Conservation (phyloP, 2,329 filamentous ascomycete species). For the Zymoseptoria pseudotritici region DNA sequence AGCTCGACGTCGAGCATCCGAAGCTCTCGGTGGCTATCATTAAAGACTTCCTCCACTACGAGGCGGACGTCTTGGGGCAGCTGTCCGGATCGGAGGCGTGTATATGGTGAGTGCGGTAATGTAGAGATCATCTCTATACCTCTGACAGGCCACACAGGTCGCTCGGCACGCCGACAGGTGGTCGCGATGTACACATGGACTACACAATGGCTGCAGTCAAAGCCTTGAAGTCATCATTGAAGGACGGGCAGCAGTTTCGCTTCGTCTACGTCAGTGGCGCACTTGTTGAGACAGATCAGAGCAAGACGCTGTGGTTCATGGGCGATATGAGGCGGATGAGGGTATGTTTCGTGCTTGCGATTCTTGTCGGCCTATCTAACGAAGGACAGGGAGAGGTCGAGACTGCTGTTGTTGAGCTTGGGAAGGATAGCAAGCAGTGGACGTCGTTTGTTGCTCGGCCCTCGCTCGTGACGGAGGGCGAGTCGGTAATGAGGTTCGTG, state of each 20-base stretch:
- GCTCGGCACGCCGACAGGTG: constrained; percentile 19
- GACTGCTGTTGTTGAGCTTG: constrained; percentile 19
- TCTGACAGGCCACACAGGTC: constrained; percentile 28
- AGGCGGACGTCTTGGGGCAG: constrained; percentile 33
- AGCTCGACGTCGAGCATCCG: constrained; percentile 38
- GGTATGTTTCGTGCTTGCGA: constrained; percentile 12
- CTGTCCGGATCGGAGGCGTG: constrained; percentile 36
- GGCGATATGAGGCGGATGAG: constrained; percentile 23
- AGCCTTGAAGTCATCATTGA: constrained; percentile 11
- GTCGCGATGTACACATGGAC: constrained; percentile 28
- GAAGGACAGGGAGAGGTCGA: constrained; percentile 19
- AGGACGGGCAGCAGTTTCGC: constrained; percentile 24
- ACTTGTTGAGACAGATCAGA: constrained; percentile 27
- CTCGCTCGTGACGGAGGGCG: constrained; percentile 13
- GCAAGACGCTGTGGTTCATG: constrained; percentile 28
- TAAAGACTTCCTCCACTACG: constrained; percentile 47
- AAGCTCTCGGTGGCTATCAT: constrained; percentile 47
- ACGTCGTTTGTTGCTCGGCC: constrained; percentile 23
- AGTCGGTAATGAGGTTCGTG: constrained; percentile 7
- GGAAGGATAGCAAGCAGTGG: constrained; percentile 17
- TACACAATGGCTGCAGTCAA: constrained; percentile 27
- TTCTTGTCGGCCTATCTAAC: constrained; percentile 1
- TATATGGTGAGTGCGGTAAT: constrained; percentile 32
- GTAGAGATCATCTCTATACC: not conserved
- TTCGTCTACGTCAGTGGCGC: constrained; percentile 34